Evolutionary conservation across 2,329 filamentous ascomycete species (phyloP), one percentile per base, ranked within the genome.

Genomic region (Apiospora kogelbergensis): DNA sequence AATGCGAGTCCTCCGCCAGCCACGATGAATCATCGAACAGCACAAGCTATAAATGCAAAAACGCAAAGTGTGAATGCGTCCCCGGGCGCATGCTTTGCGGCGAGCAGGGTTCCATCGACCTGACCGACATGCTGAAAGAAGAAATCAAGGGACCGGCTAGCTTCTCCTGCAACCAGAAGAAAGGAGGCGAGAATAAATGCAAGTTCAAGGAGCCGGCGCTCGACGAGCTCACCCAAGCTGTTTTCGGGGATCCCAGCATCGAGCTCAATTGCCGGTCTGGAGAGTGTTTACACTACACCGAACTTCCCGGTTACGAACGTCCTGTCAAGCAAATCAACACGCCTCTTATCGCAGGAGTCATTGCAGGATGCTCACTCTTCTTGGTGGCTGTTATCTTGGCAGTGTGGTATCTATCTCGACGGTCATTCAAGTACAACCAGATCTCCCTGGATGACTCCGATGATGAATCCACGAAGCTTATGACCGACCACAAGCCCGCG

Each of bases 291-390:
- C 95, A 98, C 80, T 89, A 92, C 78, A 97, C 95, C 6, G 93
- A 98, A 76, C 91, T 98, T 7, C 96, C 96, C 20, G 96, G 97
- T 22, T 99, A 97, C 77, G 86, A 92, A 73, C 88, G 92, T 24
- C 94, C 95, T 0, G 88, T 98, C 70, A 97, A 98, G 83, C 91
- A 91, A 78, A 98, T 99, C 82, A 99, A 99, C 79, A 98, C 95
- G 0, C 96, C 95, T 3, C 86, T 99, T 65, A 99, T 99, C 74
- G 95, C 97, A 13, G 92, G 93, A 17, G 93, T 98, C 63, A 98
- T 99, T 75, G 95, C 94, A 30, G 91, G 89, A 7, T 93, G 90
- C 76, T 92, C 92, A 0, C 85, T 99, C 0, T 97, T 98, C 76
- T 85, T 99, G 15, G 94, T 97, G n/a, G 93, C 90, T 1, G 89